Evolutionary conservation across 2,329 filamentous ascomycete species (phyloP).

Genomic region (Ilyonectria destructans): DNA sequence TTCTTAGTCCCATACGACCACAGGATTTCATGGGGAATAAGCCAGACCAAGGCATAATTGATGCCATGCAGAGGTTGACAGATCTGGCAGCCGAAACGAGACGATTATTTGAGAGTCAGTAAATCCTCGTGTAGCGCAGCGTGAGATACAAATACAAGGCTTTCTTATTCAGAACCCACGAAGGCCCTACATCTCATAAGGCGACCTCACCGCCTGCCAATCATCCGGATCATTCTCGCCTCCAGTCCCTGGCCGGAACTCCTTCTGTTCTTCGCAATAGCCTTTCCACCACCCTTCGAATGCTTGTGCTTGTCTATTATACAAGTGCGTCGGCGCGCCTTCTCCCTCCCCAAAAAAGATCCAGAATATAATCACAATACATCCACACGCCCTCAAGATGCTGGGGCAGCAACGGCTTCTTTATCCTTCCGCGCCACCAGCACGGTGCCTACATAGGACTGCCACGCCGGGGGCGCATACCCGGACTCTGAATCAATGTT

Average conservation of each 20-base stretch:
- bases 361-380: no score
- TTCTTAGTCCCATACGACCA: slow-evolving; percentile 20
- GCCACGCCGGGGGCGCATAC: no score
- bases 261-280: slow-evolving; percentile 7
- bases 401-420: no score
- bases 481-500: no score
- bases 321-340: not conserved
- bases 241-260: no score
- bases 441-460: no score
- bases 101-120: slow-evolving; percentile 22
- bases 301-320: no score
- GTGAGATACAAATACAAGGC: slow-evolving; percentile 8
- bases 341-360: not conserved
- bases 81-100: slow-evolving; percentile 24
- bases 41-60: slow-evolving; percentile 20
- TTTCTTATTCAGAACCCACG: no score
- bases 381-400: no score
- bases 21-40: slow-evolving; percentile 29
- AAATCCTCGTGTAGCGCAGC: slow-evolving; percentile 6
- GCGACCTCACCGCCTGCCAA: not conserved
- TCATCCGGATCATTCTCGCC: no score
- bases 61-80: slow-evolving; percentile 23
- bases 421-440: no score
- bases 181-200: slow-evolving; percentile 13
- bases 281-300: slow-evolving; percentile 19